A percentile compares a stretch with the other conserved stretches of the same genome.
Conservation (phyloP, 768 basidiomycete species). For the Tylopilus rubrobrunneus region DNA sequence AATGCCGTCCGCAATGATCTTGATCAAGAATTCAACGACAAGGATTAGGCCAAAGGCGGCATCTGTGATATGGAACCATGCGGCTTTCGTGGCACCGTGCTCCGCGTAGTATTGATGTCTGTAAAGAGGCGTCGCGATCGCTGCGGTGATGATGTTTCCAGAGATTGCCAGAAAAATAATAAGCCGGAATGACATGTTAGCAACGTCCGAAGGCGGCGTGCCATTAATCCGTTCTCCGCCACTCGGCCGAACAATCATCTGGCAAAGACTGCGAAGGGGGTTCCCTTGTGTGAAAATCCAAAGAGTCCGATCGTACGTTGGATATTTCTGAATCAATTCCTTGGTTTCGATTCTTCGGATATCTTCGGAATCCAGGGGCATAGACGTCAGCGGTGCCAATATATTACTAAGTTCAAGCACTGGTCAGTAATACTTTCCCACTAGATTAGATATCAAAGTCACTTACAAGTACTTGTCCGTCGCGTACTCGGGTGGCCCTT, state of each 20-base stretch:
- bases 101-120: conserved; percentile 63
- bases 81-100: conserved; percentile 54
- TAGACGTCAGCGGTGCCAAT: conserved; percentile 51
- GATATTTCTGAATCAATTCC: conserved; percentile 86
- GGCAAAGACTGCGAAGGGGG: conserved; percentile 66
- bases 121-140: conserved; percentile 79
- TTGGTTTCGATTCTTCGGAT: conserved; percentile 66
- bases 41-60: conserved; percentile 65
- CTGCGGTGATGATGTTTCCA: conserved; percentile 81
- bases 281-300: conserved; percentile 86
- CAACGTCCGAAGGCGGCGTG: conserved; percentile 54
- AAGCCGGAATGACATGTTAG: conserved; percentile 70
- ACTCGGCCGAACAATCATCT: conserved; percentile 78
- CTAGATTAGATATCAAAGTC: neutral
- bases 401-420: conserved; percentile 48
- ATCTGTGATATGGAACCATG: conserved; percentile 90
- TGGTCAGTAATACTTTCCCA: neutral
- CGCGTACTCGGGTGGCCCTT: conserved; percentile 47
- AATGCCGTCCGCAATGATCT: conserved; percentile 90
- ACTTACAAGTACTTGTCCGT: conserved; percentile 70
- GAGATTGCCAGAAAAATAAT: conserved; percentile 73
- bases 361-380: conserved; percentile 54
- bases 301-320: conserved; percentile 84
- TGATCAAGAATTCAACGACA: conserved; percentile 82
- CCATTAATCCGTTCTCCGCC: conserved; percentile 87